Percentiles rank a stretch among this genome's conserved stretches.
These are phyloP conservation scores for Solanum sejunctum DNA, from an alignment of 257 asterid genomes.

Conservation along the genomic window DNA sequence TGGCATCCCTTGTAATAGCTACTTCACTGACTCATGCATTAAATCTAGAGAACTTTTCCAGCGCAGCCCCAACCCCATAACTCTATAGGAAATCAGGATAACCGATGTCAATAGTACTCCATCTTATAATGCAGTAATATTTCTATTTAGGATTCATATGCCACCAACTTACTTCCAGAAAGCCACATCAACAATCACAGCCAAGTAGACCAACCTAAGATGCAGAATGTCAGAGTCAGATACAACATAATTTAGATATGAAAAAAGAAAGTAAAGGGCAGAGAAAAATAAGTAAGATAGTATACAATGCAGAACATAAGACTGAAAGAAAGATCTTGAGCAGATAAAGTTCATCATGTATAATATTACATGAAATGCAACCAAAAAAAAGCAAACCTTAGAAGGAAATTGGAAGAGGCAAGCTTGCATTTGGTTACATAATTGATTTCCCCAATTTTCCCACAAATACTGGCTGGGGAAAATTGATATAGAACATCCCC, in stretches of 20 bases:
- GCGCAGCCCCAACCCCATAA: not conserved
- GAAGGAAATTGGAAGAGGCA: not conserved
- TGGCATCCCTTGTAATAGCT: not conserved
- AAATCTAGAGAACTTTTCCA: not conserved
- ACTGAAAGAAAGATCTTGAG: not conserved
- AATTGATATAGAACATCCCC: not conserved
- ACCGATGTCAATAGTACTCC: not conserved
- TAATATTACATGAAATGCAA: not conserved
- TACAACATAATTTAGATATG: not conserved
- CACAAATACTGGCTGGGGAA: not conserved
- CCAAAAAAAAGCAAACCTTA: not conserved
- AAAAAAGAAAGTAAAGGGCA: not conserved
- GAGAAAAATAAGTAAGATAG: not conserved
- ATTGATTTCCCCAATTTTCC: not conserved
- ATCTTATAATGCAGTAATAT: not conserved
- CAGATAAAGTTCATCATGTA: not conserved
- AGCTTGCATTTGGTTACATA: not conserved
- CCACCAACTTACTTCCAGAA: not conserved
- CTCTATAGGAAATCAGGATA: not conserved
- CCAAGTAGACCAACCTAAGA: not conserved
- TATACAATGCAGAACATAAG: not conserved
- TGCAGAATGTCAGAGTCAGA: not conserved
- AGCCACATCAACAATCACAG: not conserved
- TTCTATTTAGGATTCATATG: not conserved
- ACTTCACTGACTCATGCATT: not conserved